Evolutionary conservation across 2,329 filamentous ascomycete genomes (phyloP), one percentile per base, ranked within the genome.

Genomic region (Colletotrichum sp.): DNA sequence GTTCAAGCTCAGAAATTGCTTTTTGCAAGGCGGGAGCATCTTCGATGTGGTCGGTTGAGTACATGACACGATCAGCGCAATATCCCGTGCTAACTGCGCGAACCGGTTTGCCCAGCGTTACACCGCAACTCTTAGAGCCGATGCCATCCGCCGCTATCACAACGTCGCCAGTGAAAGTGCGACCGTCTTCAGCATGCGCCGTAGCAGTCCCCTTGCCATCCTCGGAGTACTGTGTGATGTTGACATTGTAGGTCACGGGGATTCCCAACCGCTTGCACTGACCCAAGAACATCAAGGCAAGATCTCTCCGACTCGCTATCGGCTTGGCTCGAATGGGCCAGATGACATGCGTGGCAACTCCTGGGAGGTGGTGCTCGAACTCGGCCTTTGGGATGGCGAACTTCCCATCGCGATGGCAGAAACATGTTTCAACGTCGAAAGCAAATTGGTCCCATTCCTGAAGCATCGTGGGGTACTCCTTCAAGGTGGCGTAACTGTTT

Each of bases 141-240:
- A 71, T 36, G 9, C 71, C 75, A 21, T 78, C 77, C 6, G 76
- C 73, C 26, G 77, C 76, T 18, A 78, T 66, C 5, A 78, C 65
- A 3, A 78, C 24, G 30, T 77, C 70, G 4, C 72, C 77, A 1
- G 66, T 26, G 38, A 48, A 66, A 9, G 55, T n/a, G 6, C 30
- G 21, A 5, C 76, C 77, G 26, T 69, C 26, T 6, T 70, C 67
- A 0, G 62, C 38, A 4, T 65, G 21, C 13, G 76, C 76, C 5
- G 56, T 56, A 8, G 65, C 77, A 5, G 34, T 26, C 7, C 30
- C 28, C 5, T 16, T 38, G 38, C 72, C 67, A 24, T 78, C 70
- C 7, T 71, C 66, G 13, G 70, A 71, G 76, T 16, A 9, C 21
- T 9, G 62, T 26, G 8, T 74, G 21, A 3, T 58, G 28, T 21